These are phyloP conservation scores for Seminavis robusta DNA, from an alignment of 108 stramenopile species.

Conservation along the genomic window DNA sequence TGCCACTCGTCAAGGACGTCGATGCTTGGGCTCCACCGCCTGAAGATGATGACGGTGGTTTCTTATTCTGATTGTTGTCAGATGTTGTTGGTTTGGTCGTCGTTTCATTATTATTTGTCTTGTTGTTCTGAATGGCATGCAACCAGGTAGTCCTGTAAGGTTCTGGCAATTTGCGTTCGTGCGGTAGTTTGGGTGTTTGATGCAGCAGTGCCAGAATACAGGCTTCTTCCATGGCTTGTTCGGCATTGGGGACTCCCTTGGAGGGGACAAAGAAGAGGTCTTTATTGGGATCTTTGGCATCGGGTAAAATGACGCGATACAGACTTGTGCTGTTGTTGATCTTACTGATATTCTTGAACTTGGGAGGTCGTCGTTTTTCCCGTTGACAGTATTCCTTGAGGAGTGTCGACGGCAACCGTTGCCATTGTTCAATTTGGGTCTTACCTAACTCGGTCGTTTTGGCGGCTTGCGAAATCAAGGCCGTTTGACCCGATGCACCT, in stretches of 20 bases:
- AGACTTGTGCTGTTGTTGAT: conserved; percentile 20
- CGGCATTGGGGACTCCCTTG: conserved; percentile 57
- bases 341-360: conserved; percentile 34
- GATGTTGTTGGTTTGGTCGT: not conserved
- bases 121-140: conserved; percentile 44
- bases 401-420: conserved; percentile 74
- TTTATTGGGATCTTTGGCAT: conserved; percentile 61
- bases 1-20: conserved; percentile 25
- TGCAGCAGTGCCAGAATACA: conserved; percentile 83
- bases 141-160: conserved; percentile 88
- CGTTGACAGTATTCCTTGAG: conserved; percentile 65
- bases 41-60: conserved; percentile 13
- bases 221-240: conserved; percentile 85
- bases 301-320: conserved; percentile 75
- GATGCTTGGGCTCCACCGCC: conserved; percentile 31
- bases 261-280: conserved; percentile 79
- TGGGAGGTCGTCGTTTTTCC: conserved; percentile 57
- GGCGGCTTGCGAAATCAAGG: conserved; percentile 38
- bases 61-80: conserved; percentile 18
- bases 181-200: conserved; percentile 73
- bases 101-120: conserved; percentile 13
- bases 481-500: conserved; percentile 67
- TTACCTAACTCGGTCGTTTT: conserved; percentile 65
- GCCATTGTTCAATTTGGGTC: conserved; percentile 80
- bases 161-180: conserved; percentile 90